Evolutionary conservation across 2,329 filamentous ascomycete species (phyloP).

Genomic region (Zymoseptoria brevis): DNA sequence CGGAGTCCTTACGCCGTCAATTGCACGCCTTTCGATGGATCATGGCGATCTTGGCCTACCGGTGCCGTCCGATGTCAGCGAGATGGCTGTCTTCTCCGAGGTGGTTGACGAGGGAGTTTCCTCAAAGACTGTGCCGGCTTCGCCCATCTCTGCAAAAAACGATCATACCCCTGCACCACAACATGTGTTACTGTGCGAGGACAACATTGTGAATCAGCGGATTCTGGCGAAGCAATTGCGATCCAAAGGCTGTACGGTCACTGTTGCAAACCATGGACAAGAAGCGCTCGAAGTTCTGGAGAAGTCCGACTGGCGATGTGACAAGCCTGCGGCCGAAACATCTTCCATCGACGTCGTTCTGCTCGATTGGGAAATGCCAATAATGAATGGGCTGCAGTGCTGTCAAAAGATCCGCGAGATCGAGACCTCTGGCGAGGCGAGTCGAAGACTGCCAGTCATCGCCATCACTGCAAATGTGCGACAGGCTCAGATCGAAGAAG

Average conservation of each 20-base stretch:
- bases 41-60: not conserved
- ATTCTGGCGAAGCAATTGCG: constrained; percentile 20
- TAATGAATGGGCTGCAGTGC: constrained; percentile 22
- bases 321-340: not conserved
- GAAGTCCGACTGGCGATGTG: constrained; percentile 8
- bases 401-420: constrained; percentile 16
- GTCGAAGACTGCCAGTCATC: constrained; percentile 15
- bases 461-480: constrained; percentile 21
- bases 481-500: constrained; percentile 12
- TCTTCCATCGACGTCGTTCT: constrained; percentile 16
- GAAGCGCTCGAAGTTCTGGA: constrained; percentile 19
- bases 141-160: no score
- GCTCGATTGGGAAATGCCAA: constrained; percentile 24
- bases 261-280: constrained; percentile 21
- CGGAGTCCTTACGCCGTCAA: not conserved
- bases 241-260: constrained; percentile 16
- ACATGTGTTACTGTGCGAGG: not conserved
- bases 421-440: constrained; percentile 9
- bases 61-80: not conserved
- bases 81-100: not conserved
- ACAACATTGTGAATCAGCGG: constrained; percentile 23
- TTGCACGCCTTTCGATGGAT: not conserved
- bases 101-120: not conserved
- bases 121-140: not conserved
- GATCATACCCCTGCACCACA: not conserved